Evolutionary conservation across 768 basidiomycete species (phyloP).

Genomic region (Lyophyllum decastes): DNA sequence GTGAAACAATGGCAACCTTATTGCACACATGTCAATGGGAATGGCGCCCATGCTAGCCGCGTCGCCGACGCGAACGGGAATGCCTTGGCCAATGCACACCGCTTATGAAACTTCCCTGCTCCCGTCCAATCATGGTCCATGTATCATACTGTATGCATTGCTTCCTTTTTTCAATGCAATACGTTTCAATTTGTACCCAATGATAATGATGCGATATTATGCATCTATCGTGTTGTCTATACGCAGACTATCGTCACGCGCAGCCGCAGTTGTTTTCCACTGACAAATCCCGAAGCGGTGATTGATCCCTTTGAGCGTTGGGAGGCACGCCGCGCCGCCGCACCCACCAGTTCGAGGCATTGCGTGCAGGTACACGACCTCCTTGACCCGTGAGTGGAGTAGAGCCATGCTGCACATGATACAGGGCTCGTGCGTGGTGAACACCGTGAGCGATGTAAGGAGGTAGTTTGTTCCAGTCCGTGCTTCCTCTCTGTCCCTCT

Average conservation of each 20-base stretch:
- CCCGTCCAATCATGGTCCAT: not conserved
- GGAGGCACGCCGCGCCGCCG: constrained; percentile 74
- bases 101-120: constrained; percentile 21
- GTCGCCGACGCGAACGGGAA: not conserved
- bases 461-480: constrained; percentile 83
- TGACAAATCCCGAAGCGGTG: constrained; percentile 78
- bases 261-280: constrained; percentile 48
- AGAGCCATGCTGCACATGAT: constrained; percentile 98
- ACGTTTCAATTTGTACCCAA: not conserved
- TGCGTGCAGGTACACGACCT: constrained; percentile 73
- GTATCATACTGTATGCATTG: not conserved
- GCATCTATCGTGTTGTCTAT: constrained; percentile 40
- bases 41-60: not conserved
- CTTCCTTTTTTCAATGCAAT: not conserved
- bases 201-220: constrained; percentile 19
- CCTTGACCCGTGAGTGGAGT: constrained; percentile 90
- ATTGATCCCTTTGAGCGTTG: constrained; percentile 83
- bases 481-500: constrained; percentile 16
- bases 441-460: constrained; percentile 80
- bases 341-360: constrained; percentile 86
- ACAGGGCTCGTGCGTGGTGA: constrained; percentile 95
- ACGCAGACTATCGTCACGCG: constrained; percentile 14
- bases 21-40: constrained; percentile 15
- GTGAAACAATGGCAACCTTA: constrained; percentile 59
- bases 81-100: constrained; percentile 18